phyloP scores from a whole-genome alignment of 805 yeast genomes.

The Myxozyma vanderwaltii region DNA sequence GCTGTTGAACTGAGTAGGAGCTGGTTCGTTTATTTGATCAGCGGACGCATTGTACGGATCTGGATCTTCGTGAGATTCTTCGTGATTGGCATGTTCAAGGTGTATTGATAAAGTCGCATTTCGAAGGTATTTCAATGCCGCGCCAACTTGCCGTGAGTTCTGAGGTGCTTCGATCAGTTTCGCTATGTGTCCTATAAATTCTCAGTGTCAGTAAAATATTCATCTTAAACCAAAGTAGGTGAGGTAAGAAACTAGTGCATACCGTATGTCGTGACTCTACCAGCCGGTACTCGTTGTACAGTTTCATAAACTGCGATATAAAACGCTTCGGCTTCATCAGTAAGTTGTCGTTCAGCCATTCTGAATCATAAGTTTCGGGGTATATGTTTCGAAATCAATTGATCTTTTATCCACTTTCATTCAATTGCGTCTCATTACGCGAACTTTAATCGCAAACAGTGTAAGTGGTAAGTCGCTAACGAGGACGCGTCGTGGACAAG shows the following conservation, averaged over 20 bases:
- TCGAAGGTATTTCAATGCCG: slow-evolving; percentile 59
- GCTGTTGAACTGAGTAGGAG: slow-evolving; percentile 36
- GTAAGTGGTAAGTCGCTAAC: no score
- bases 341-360: slow-evolving; percentile 11
- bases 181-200: slow-evolving; percentile 61
- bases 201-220: neutral
- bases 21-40: slow-evolving; percentile 21
- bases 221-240: neutral
- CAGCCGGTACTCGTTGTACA: slow-evolving; percentile 58
- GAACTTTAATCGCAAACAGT: no score
- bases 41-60: slow-evolving; percentile 27
- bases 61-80: slow-evolving; percentile 28
- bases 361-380: neutral
- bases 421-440: no score
- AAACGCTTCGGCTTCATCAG: slow-evolving; percentile 57
- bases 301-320: slow-evolving; percentile 61
- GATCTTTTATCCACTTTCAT: no score
- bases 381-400: no score
- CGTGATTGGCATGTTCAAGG: neutral
- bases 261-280: slow-evolving; percentile 71
- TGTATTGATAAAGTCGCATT: neutral
- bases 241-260: slow-evolving; percentile 34
- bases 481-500: no score
- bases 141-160: slow-evolving; percentile 75
- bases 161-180: slow-evolving; percentile 60